These are phyloP conservation scores for Xylaria cubensis DNA, from an alignment of 495 filamentous ascomycete species.

Conservation along the genomic window DNA sequence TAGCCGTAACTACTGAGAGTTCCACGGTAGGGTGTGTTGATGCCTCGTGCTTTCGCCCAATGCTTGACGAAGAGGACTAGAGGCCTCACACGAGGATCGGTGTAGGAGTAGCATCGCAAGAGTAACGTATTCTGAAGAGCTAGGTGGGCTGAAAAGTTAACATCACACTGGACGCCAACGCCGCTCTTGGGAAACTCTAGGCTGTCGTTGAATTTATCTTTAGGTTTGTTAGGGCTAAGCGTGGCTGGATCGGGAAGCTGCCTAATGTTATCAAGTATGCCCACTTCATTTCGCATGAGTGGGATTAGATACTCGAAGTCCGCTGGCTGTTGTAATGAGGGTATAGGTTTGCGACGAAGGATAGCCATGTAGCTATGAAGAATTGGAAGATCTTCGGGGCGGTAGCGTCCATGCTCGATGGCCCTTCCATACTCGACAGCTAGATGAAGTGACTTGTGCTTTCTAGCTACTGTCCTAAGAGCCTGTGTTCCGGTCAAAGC, in stretches of 20 bases:
- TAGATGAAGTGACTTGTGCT: conserved; percentile 56
- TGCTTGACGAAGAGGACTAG: conserved; percentile 83
- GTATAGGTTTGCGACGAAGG: conserved; percentile 40
- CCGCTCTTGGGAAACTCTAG: conserved; percentile 74
- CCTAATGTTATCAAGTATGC: conserved; percentile 43
- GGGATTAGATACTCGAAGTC: conserved; percentile 39
- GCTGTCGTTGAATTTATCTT: conserved; percentile 58
- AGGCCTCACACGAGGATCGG: conserved; percentile 73
- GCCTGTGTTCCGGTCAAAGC: conserved; percentile 22
- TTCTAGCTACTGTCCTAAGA: conserved; percentile 44
- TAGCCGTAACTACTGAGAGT: conserved; percentile 87
- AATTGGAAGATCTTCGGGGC: conserved; percentile 33
- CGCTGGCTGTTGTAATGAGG: conserved; percentile 19
- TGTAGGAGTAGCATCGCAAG: conserved; percentile 76
- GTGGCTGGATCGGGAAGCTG: conserved; percentile 49
- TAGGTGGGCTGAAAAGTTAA: conserved; percentile 82
- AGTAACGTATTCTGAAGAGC: conserved; percentile 80
- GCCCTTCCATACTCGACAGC: conserved; percentile 55
- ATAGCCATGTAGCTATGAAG: conserved; percentile 52
- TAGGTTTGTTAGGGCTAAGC: conserved; percentile 54
- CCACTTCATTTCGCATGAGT: conserved; percentile 27
- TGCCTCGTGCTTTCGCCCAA: conserved; percentile 81
- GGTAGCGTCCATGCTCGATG: conserved; percentile 50
- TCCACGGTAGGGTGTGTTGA: conserved; percentile 82
- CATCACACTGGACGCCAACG: conserved; percentile 79